Conservation (phyloP, 495 filamentous ascomycete genomes). For the Penicillium argentinense region DNA sequence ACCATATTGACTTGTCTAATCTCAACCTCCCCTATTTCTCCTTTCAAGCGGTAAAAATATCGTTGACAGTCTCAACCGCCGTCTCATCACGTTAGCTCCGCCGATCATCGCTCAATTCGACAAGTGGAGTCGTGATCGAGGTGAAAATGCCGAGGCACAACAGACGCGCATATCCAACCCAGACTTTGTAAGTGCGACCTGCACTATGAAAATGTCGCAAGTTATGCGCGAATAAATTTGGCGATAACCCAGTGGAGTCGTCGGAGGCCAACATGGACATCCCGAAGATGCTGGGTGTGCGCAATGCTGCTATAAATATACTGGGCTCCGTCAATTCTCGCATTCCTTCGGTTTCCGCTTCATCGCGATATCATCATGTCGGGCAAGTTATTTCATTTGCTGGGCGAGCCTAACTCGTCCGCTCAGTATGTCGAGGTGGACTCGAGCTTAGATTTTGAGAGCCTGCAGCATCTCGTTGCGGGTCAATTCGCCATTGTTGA, state of each 20-base stretch:
- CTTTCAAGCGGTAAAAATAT: no score
- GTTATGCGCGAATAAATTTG: background rate
- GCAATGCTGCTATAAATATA: slow-evolving; percentile 13
- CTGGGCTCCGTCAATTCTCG: background rate
- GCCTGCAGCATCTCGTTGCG: slow-evolving; percentile 39
- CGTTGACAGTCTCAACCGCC: background rate
- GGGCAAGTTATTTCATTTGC: slow-evolving; percentile 40
- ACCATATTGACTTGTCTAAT: no score
- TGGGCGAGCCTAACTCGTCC: slow-evolving; percentile 42
- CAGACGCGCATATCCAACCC: background rate
- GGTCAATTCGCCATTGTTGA: slow-evolving; percentile 46
- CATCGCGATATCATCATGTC: slow-evolving; percentile 26
- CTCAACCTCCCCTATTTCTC: no score
- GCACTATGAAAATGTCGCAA: slow-evolving; percentile 3
- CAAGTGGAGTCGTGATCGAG: slow-evolving; percentile 9
- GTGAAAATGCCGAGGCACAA: slow-evolving; percentile 18
- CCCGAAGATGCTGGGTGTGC: background rate
- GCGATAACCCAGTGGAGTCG: slow-evolving; percentile 1
- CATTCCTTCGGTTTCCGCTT: background rate
- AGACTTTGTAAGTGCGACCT: background rate
- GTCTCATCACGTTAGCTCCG: background rate
- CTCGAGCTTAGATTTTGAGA: slow-evolving; percentile 27
- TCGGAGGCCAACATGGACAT: background rate
- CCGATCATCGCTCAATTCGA: slow-evolving; percentile 11
- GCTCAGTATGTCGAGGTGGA: slow-evolving; percentile 40